phyloP scores from a whole-genome alignment of 805 yeast genomes.

The Clavispora phyllophila region DNA sequence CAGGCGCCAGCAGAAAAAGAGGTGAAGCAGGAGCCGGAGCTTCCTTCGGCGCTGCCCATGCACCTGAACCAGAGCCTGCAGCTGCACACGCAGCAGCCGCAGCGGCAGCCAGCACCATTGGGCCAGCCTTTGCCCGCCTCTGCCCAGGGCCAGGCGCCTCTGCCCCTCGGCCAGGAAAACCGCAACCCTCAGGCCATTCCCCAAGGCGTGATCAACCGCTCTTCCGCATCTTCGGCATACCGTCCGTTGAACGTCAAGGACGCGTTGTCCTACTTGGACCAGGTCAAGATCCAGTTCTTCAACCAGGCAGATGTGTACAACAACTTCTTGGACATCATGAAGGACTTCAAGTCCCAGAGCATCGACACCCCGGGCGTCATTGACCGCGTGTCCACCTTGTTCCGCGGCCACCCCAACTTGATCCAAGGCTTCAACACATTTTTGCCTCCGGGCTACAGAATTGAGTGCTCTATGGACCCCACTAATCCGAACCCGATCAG shows the following conservation, averaged over 20 bases:
- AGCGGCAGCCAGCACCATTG: slow-evolving; percentile 18
- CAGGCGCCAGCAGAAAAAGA: slow-evolving; percentile 19
- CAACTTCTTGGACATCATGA: slow-evolving; percentile 95
- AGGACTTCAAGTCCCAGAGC: slow-evolving; percentile 93
- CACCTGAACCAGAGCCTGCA: slow-evolving; percentile 12
- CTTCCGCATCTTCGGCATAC: slow-evolving; percentile 43
- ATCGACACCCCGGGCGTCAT: slow-evolving; percentile 99
- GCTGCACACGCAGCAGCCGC: slow-evolving; percentile 16
- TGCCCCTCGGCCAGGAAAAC: neutral
- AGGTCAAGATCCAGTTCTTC: slow-evolving; percentile 88
- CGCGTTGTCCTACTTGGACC: slow-evolving; percentile 91
- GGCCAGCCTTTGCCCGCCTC: slow-evolving; percentile 1
- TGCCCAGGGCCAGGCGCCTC: slow-evolving; percentile 18
- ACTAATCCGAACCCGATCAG: slow-evolving; percentile 87
- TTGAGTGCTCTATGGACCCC: slow-evolving; percentile 86
- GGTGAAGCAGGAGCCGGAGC: neutral
- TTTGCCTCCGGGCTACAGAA: slow-evolving; percentile 92
- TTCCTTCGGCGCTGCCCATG: neutral
- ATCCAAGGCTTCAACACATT: slow-evolving; percentile 98
- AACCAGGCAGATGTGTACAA: slow-evolving; percentile 94
- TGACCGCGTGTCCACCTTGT: slow-evolving; percentile 85
- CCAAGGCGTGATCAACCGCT: slow-evolving; percentile 33
- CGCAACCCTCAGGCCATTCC: slow-evolving; percentile 7
- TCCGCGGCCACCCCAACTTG: slow-evolving; percentile 87
- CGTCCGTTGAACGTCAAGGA: slow-evolving; percentile 92